Conservation (phyloP, 257 asterid species). For the Solanum bulbocastanum region DNA sequence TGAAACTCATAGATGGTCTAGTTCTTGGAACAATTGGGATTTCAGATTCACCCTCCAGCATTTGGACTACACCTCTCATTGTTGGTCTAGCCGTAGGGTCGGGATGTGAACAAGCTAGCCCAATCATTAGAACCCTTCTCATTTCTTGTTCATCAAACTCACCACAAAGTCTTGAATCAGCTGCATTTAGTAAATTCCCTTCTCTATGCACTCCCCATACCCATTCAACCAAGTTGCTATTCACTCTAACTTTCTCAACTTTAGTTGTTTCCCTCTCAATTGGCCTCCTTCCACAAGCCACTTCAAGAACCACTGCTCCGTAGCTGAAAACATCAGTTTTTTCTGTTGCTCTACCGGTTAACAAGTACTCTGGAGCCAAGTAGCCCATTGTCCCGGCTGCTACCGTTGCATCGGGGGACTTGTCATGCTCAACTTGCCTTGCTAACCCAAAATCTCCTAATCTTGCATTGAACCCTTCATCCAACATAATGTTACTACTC, state of each 20-base stretch:
- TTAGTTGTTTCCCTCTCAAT: conserved; percentile 51
- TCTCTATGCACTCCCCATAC: conserved; percentile 71
- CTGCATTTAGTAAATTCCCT: conserved; percentile 42
- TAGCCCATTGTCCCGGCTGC: conserved; percentile 95
- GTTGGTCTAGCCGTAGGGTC: conserved; percentile 68
- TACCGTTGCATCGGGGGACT: conserved; percentile 71
- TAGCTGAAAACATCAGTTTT: conserved; percentile 71
- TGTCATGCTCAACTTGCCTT: conserved; percentile 60
- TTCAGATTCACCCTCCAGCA: conserved; percentile 64
- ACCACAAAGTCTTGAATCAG: conserved; percentile 37
- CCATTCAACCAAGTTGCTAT: conserved; percentile 70
- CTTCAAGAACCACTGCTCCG: conserved; percentile 82
- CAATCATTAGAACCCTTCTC: conserved; percentile 51
- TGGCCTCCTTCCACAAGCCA: conserved; percentile 71
- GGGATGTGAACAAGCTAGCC: conserved; percentile 67
- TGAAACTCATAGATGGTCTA: conserved; percentile 57
- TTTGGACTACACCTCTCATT: conserved; percentile 72
- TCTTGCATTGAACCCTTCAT: conserved; percentile 71
- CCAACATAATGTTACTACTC: conserved; percentile 75
- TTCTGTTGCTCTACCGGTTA: conserved; percentile 70
- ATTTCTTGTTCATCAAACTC: conserved; percentile 54
- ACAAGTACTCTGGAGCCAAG: conserved; percentile 72
- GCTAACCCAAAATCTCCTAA: conserved; percentile 83
- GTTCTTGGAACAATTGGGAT: conserved; percentile 58
- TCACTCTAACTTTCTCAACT: conserved; percentile 29